Conservation (phyloP, 331 rosid species). For the Prunus yedoensis region DNA sequence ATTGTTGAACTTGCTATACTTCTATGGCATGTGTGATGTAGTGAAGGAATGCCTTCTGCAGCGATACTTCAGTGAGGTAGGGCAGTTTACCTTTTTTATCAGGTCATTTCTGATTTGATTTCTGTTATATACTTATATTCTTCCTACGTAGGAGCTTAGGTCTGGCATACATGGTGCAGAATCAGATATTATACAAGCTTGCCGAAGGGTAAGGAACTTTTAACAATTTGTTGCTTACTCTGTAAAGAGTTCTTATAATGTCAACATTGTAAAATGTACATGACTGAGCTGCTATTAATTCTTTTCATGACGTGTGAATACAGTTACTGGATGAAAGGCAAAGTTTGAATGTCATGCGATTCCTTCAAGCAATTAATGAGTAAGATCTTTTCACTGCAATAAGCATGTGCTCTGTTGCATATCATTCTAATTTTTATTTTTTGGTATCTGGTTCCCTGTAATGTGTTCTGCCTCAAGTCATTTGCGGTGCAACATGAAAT, state of each 20-base stretch:
- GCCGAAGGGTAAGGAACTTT: slow-evolving; percentile 62
- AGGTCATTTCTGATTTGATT: background rate
- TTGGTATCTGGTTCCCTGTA: background rate
- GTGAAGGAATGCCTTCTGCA: slow-evolving; percentile 84
- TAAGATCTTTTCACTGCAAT: slow-evolving; percentile 30
- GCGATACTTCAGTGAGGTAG: slow-evolving; percentile 84
- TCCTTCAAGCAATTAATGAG: slow-evolving; percentile 74
- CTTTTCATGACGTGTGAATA: slow-evolving; percentile 24
- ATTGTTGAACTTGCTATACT: slow-evolving; percentile 63
- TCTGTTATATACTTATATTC: slow-evolving; percentile 11
- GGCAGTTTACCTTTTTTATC: slow-evolving; percentile 3
- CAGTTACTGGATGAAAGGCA: slow-evolving; percentile 87
- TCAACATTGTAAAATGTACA: slow-evolving; percentile 1
- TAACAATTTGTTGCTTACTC: background rate
- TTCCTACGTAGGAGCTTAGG: slow-evolving; percentile 63
- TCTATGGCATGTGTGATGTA: slow-evolving; percentile 76
- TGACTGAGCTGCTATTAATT: background rate
- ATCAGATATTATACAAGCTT: slow-evolving; percentile 56
- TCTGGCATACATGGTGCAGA: slow-evolving; percentile 57
- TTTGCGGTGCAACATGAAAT: background rate
- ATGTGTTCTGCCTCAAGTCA: background rate
- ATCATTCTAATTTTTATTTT: slow-evolving; percentile 1
- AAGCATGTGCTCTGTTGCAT: background rate
- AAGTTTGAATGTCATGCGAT: slow-evolving; percentile 80
- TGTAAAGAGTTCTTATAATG: background rate